These are phyloP conservation scores for Neoboletus magnificus DNA, from an alignment of 768 basidiomycete species.

Conservation along the genomic window DNA sequence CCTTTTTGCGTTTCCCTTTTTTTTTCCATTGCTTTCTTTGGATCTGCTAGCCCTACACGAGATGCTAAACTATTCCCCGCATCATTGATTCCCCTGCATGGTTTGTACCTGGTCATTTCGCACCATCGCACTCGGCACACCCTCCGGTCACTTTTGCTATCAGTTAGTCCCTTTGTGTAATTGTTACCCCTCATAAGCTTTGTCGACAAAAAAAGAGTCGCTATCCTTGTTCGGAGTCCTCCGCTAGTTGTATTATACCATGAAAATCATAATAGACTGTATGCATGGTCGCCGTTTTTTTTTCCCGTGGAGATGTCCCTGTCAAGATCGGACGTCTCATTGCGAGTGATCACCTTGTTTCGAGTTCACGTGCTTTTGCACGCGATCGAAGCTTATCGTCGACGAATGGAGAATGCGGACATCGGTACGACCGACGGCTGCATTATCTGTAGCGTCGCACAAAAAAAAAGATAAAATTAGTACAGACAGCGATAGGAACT, in stretches of 20 bases:
- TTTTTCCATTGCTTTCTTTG: slow-evolving; percentile 3
- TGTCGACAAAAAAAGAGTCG: slow-evolving; percentile 8
- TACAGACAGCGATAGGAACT: slow-evolving; percentile 10
- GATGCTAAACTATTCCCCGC: slow-evolving; percentile 17
- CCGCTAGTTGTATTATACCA: slow-evolving; percentile 20
- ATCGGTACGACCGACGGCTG: neutral
- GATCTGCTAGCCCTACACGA: slow-evolving; percentile 1
- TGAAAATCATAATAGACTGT: slow-evolving; percentile 19
- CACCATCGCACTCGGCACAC: slow-evolving; percentile 7
- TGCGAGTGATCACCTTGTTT: neutral
- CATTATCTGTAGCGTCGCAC: neutral
- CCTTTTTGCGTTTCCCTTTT: neutral
- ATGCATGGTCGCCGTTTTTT: neutral
- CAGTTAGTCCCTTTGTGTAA: slow-evolving; percentile 7
- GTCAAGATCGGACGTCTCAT: neutral
- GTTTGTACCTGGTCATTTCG: slow-evolving; percentile 11
- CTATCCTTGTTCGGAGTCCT: neutral
- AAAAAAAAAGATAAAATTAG: neutral
- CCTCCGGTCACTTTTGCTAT: neutral
- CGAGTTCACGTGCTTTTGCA: neutral
- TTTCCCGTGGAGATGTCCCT: neutral
- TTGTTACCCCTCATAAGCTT: neutral
- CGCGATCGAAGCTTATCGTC: neutral
- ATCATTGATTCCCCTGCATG: slow-evolving; percentile 16
- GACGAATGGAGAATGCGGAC: neutral